Evolutionary conservation across 768 basidiomycete genomes (phyloP), one percentile per base, ranked within the genome.

Genomic region (Agaricus sinodeliciosus): DNA sequence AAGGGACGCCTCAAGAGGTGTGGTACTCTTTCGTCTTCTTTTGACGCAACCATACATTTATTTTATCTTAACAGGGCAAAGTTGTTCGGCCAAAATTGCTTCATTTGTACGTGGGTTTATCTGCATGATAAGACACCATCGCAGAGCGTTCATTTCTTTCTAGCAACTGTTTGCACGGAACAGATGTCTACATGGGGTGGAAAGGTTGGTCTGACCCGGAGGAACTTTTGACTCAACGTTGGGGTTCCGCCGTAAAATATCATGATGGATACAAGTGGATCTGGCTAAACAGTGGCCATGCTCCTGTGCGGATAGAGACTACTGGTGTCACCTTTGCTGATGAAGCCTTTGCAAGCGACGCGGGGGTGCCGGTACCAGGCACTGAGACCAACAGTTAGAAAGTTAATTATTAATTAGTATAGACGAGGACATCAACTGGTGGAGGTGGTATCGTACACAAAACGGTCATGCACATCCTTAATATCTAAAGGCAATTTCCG

Each of bases 211-310:
- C 66, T n/a, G 69, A 77, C 50, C 69, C 73, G 7, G 59, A 61
- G 9, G 61, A 75, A 45, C 54, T 58, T 25, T 66, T 78, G 15
- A 71, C 66, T 15, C 55, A 60, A 39, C 71, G 73, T 16, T 78
- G 76, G 76, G 70, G 67, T 8, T 55, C 74, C 7, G 74, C 74
- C 13, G 58, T 78, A n/a, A 59, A 63, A 31, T 75, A 74, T 58
- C 76, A 77, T 58, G 63, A 65, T 36, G 75, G 75, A 3, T 75
- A 65, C 62, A 79, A 78, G 57, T 77, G 76, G 76, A 67, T 77
- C 16, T 78, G 76, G 76, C 60, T 77, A 26, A 77, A 77, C 58
- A 60, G 60, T 37, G 66, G 65, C 16, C 55, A 58, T 25, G 25
- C 35, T 46, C 39, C 57, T 12, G 41, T 59, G 43, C 60, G 64